Evolutionary conservation across 2,329 filamentous ascomycete species (phyloP), one percentile per base, ranked within the genome.

Genomic region (Coniochaeta hoffmannii): DNA sequence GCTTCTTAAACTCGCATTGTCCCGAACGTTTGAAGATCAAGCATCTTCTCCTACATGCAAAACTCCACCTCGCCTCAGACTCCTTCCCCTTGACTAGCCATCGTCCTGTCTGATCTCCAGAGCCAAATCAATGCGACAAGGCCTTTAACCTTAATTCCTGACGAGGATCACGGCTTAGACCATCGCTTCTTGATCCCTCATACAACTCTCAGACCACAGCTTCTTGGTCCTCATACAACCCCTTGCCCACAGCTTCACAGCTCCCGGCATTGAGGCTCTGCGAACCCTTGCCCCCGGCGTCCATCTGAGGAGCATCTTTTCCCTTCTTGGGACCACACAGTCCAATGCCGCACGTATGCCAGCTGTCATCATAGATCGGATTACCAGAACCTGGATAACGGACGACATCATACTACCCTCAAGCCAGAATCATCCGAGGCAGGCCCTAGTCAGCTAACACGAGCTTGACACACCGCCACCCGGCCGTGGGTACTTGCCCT

Each of bases 321-420:
- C 49, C 49, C 31, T 50, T 50, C 12, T 12, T 5, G 49, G 44
- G 28, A 34, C 60, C 63, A 68, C 64, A 67, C 65, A 68, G 59
- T 63, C 69, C 64, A 64, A 76, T 77, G 73, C 70, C 73, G 77
- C 71, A 73, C 77, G 75, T 69, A 81, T 82, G 79, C 78, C 72
- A 66, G 71, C 76, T 70, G 72, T 73, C 68, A 71, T 72, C 63
- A 76, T 77, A 78, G 75, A 79, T 73, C 74, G 71, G 70, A 77
- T 75, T 63, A 68, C 68, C 63, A 73, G 74, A 71, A 75, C 73
- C 60, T 78, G 76, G 76, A 74, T 74, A 66, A 72, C 75, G 65
- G 71, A 73, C 69, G 67, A 70, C 67, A 68, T 65, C 66, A 63
- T 63, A 64, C 69, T 67, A 69, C 64, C 65, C 66, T 66, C 67